Evolutionary conservation across 441 rosid species (phyloP), one percentile per base, ranked within the genome.

Genomic region (Mallotus repandus): DNA sequence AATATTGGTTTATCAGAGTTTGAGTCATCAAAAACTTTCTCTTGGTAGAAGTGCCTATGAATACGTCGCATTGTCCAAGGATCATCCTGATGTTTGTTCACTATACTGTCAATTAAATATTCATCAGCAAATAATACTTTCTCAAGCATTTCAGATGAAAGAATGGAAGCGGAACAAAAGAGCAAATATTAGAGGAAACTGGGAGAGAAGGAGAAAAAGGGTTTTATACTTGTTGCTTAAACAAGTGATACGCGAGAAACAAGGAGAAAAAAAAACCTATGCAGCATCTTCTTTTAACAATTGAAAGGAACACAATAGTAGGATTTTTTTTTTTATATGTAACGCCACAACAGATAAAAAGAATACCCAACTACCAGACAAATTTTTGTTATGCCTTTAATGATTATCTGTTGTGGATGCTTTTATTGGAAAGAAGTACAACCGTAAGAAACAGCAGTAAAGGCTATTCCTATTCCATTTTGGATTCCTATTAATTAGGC

Each of bases 21-120:
- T 66, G 93, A 77, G 81, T 90, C 99, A 70, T 84, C 85, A 80
- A 84, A 93, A 74, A 95, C 90, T 75, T 81, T 79, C 91, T 95
- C 96, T 0, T 86, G 77, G 71, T 89, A 93, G 85, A 95, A 91
- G 81, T 86, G 84, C 78, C 84, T 91, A 7, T 84, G 71, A 78
- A 93, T 70, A 64, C 77, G 85, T 64, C 71, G 75, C 90, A 86
- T 88, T 70, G 72, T 81, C 82, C 78, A 76, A 72, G 86, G 81
- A 79, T 89, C 85, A 50, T 87, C 72, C 63, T 29, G 80, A 76
- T 89, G 78, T 43, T 82, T 85, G 72, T 68, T 84, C 72, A 84
- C 78, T 29, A 91, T 81, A 55, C 98, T 95, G 89, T 59, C 76
- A 71, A 72, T 70, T 48, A 53, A 65, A 67, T 70, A 69, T 66